These are phyloP conservation scores for Trametes villosa DNA, from an alignment of 768 basidiomycete species.

Conservation along the genomic window DNA sequence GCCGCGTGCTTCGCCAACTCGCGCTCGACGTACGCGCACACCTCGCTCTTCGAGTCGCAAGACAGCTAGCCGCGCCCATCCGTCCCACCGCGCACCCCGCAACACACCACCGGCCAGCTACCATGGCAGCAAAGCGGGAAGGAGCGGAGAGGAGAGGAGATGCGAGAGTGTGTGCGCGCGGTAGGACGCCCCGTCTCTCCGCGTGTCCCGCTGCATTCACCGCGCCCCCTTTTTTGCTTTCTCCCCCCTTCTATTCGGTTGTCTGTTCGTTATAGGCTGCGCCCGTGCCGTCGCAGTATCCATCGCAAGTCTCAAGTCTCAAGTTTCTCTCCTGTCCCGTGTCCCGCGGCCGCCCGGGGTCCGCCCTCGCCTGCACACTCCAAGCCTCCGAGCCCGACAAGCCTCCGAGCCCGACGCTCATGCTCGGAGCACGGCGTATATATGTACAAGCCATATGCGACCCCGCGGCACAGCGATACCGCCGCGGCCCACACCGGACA, in stretches of 20 bases:
- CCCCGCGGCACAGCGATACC: no score
- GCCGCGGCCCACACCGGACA: no score
- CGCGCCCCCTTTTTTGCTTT: background rate
- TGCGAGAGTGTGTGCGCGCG: background rate
- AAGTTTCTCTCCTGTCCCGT: background rate
- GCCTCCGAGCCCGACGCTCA: no score
- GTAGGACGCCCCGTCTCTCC: background rate
- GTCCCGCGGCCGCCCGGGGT: background rate
- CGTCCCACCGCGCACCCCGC: no score
- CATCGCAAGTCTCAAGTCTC: constrained; percentile 12
- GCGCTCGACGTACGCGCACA: constrained; percentile 17
- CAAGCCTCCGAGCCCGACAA: no score
- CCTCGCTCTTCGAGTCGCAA: constrained; percentile 15
- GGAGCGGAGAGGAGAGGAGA: background rate
- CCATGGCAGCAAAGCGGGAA: background rate
- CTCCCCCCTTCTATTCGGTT: background rate
- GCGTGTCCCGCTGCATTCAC: background rate
- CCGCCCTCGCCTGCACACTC: background rate
- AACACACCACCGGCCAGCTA: no score
- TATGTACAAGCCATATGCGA: no score
- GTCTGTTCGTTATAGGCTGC: background rate
- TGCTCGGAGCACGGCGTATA: no score
- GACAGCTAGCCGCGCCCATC: background rate
- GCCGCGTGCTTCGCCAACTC: constrained; percentile 7
- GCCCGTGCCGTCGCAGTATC: constrained; percentile 8